phyloP scores from a whole-genome alignment of 257 asterid genomes.

The Paraleonurus japonicus region DNA sequence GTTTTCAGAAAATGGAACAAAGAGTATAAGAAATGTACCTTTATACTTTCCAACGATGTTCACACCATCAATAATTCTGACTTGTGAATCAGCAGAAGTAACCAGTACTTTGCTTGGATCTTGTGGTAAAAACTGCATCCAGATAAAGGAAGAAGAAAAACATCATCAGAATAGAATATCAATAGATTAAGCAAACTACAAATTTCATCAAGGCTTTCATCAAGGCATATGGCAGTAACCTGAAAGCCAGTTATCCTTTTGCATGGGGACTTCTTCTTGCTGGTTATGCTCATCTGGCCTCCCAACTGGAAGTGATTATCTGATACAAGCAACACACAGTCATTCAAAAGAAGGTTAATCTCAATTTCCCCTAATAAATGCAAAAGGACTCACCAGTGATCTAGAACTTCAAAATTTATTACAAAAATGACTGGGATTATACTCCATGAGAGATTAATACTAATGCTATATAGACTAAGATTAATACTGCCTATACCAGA shows the following conservation, averaged over 20 bases:
- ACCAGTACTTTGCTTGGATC: slow-evolving; percentile 81
- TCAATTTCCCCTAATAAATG: background rate
- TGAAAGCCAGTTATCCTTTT: slow-evolving; percentile 89
- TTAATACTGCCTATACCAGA: background rate
- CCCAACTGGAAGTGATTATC: slow-evolving; percentile 68
- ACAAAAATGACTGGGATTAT: background rate
- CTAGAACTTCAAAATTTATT: background rate
- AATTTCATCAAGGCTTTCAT: slow-evolving; percentile 18
- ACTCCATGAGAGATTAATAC: background rate
- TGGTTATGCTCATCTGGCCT: slow-evolving; percentile 53
- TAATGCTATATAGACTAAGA: background rate
- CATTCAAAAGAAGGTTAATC: slow-evolving; percentile 10
- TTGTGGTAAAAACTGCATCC: slow-evolving; percentile 71
- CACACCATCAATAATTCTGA: slow-evolving; percentile 64
- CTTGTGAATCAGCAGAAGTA: slow-evolving; percentile 81
- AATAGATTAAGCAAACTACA: slow-evolving; percentile 9
- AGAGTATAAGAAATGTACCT: slow-evolving; percentile 39
- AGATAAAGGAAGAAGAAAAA: background rate
- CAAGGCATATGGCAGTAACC: slow-evolving; percentile 51
- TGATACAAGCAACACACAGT: slow-evolving; percentile 33
- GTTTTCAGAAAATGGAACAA: background rate
- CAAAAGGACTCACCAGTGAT: background rate
- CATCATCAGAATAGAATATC: background rate
- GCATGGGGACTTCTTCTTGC: slow-evolving; percentile 74
- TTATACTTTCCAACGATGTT: slow-evolving; percentile 70